Base-by-base conservation (phyloP, 2,329 filamentous ascomycete species). In the Aspergillus transmontanensis region DNA sequence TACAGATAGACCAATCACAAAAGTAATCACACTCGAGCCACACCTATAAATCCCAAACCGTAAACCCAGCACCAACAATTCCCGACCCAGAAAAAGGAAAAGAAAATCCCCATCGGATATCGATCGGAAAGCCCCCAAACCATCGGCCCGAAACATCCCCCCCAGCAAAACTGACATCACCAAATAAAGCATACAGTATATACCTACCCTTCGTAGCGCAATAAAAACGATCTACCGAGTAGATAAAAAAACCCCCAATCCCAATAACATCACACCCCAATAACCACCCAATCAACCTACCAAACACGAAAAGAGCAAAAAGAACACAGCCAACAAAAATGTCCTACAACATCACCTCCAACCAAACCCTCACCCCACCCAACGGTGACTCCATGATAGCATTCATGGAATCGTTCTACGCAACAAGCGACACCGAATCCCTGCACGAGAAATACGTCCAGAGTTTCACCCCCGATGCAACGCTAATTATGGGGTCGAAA, bases 401-500 rank as follows among this genome's bases (percentile, higher is more conserved):
- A 51, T 78, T 78, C 63, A 68, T 79, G 67, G 68, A 75, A 61
- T 69, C 72, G 63, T 78, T 78, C 71, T 78, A 78, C 68, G 61
- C 66, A 45, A 75, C 67, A 53, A 78, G 76, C 66, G 76, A 78
- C 65, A 72, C 69, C 16, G 76, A 78, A 48, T 66, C 70, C 43
- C 46, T 66, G 28, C 77, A 79, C 58, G 74, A 76, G 19, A 68
- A 73, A 63, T 79, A 79, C 62, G 73, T 74, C 23, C 59, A 66
- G 19, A 71, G 64, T 59, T 79, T 79, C 66, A 78, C 75, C 0
- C 55, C 68, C 0, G 74, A 76, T 63, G 76, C 76, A 1, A 79
- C 76, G 0, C 45, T 79, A 12, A 77, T 78, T 12, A 78, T 79
- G 75, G 77, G 76, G 1, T 66, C 76, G 0, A 79, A 78, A 62